phyloP scores from a whole-genome alignment of 768 basidiomycete species.

The Termitomyces heimii region DNA sequence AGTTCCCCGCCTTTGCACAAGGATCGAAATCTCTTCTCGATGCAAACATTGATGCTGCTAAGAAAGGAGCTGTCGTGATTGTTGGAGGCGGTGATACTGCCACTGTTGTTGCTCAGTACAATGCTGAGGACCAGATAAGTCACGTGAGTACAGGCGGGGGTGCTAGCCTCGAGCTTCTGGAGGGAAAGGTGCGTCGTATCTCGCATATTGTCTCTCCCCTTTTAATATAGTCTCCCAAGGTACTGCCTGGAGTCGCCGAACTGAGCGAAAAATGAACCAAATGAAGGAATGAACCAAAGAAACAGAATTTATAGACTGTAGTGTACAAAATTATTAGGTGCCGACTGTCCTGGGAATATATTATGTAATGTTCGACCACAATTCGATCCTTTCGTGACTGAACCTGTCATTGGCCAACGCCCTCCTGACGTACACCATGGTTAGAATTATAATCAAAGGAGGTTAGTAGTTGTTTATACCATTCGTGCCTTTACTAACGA shows the following conservation, averaged over 20 bases:
- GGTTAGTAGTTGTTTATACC: slow-evolving; percentile 34
- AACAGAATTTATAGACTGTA: slow-evolving; percentile 1
- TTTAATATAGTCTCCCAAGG: slow-evolving; percentile 32
- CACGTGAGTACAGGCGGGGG: slow-evolving; percentile 97
- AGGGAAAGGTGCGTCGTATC: slow-evolving; percentile 76
- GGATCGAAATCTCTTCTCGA: slow-evolving; percentile 84
- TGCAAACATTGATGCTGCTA: slow-evolving; percentile 80
- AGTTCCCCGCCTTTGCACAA: slow-evolving; percentile 85
- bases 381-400: neutral
- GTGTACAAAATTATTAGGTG: neutral
- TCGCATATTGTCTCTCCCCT: neutral
- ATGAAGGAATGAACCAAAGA: neutral
- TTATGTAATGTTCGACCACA: slow-evolving; percentile 5
- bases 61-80: slow-evolving; percentile 86
- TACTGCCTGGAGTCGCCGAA: slow-evolving; percentile 86
- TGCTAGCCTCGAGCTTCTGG: slow-evolving; percentile 89
- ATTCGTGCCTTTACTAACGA: slow-evolving; percentile 3
- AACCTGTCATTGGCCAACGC: neutral
- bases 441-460: slow-evolving; percentile 90
- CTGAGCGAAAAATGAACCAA: slow-evolving; percentile 67
- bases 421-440: slow-evolving; percentile 40
- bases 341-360: slow-evolving; percentile 6
- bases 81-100: slow-evolving; percentile 96
- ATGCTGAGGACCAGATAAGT: slow-evolving; percentile 82
- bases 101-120: slow-evolving; percentile 87